A percentile compares a stretch with the other conserved stretches of the same genome.
These are phyloP conservation scores for Cutaneotrichosporon cavernicola DNA, from an alignment of 1,284 basidiomycete species.

Conservation along the genomic window DNA sequence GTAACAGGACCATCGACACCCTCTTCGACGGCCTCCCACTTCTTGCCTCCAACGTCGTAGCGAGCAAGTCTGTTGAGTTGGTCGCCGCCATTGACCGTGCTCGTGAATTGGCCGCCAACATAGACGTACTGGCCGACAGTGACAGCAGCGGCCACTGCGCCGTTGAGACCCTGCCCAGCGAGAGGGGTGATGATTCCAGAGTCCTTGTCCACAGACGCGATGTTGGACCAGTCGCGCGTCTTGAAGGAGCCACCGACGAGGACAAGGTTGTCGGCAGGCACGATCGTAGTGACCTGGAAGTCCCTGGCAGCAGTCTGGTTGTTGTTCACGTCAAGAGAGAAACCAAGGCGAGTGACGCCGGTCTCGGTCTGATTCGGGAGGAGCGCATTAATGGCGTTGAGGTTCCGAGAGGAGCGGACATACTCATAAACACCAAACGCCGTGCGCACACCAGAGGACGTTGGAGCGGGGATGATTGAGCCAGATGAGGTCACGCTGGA, in stretches of 20 bases:
- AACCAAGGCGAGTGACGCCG: conserved; percentile 63
- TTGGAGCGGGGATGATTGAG: conserved; percentile 18
- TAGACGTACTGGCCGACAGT: conserved; percentile 66
- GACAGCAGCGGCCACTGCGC: conserved; percentile 66
- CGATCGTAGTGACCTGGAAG: conserved; percentile 60
- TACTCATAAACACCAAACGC: conserved; percentile 50
- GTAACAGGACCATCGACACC: conserved; percentile 77
- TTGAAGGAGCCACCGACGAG: conserved; percentile 79
- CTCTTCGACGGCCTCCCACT: conserved; percentile 69
- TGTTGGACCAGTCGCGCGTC: conserved; percentile 63
- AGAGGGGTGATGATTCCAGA: conserved; percentile 54
- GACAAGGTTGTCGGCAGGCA: conserved; percentile 63
- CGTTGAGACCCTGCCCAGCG: conserved; percentile 68
- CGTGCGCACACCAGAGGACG: conserved; percentile 24
- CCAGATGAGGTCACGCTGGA: conserved; percentile 24
- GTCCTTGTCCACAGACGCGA: conserved; percentile 68
- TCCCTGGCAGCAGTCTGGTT: conserved; percentile 48
- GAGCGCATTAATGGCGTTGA: conserved; percentile 43
- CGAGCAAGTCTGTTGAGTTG: conserved; percentile 66
- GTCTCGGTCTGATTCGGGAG: conserved; percentile 74
- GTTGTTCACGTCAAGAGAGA: conserved; percentile 57
- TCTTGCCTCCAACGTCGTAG: conserved; percentile 68
- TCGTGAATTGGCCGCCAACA: conserved; percentile 80
- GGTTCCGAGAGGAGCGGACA: conserved; percentile 20
- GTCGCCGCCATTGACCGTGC: conserved; percentile 62